Conservation (phyloP, 768 basidiomycete genomes). For the Lactarius deliciosus region DNA sequence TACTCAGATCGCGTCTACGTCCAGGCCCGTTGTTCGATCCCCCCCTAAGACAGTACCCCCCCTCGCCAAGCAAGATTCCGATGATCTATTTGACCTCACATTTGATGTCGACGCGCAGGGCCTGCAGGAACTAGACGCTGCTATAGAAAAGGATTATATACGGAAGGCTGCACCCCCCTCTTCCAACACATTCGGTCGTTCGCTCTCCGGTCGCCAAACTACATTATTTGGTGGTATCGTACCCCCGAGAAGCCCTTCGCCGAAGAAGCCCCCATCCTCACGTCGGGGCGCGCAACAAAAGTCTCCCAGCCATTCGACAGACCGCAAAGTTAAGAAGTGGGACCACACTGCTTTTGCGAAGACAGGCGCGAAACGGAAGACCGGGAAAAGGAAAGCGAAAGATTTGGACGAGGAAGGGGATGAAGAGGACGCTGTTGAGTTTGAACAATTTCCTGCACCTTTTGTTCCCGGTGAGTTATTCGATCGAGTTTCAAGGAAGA, state of each 20-base stretch:
- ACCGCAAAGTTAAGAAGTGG: conserved; percentile 80
- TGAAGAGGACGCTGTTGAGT: conserved; percentile 46
- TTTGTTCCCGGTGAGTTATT: conserved; percentile 56
- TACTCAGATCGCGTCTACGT: conserved; percentile 39
- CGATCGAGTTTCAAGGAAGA: background rate
- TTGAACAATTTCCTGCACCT: conserved; percentile 76
- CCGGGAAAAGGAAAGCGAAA: conserved; percentile 50
- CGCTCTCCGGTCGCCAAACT: conserved; percentile 52
- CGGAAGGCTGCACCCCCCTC: conserved; percentile 39
- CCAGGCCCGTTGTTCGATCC: conserved; percentile 29
- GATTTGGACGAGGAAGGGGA: conserved; percentile 44
- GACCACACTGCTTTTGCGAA: conserved; percentile 88
- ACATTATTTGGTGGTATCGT: conserved; percentile 67
- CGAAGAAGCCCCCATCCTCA: conserved; percentile 25
- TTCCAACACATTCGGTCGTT: conserved; percentile 27
- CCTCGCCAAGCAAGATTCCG: conserved; percentile 42
- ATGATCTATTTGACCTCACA: conserved; percentile 38
- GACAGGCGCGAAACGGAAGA: conserved; percentile 58
- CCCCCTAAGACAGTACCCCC: conserved; percentile 23
- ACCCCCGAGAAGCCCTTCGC: conserved; percentile 36
- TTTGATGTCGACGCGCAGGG: conserved; percentile 58
- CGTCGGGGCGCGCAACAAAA: conserved; percentile 14
- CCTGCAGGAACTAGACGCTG: conserved; percentile 52
- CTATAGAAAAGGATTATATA: conserved; percentile 50
- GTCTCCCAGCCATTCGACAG: conserved; percentile 42